Percentiles rank a stretch among this genome's conserved stretches.
Evolutionary conservation across 306 rosid species (phyloP).

Genomic region (Prunus mume): DNA sequence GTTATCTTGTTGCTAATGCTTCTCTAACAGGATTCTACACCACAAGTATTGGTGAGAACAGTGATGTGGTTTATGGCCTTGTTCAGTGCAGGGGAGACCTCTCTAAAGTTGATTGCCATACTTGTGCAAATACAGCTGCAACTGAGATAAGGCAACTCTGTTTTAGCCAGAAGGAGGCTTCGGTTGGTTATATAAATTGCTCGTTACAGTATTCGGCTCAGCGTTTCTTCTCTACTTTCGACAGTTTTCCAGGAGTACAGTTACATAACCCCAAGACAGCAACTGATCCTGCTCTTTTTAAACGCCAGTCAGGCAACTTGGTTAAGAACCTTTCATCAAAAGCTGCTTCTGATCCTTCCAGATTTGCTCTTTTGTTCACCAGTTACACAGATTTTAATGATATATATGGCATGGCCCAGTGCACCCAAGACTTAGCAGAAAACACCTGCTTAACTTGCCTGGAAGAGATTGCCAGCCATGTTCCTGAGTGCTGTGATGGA

Average conservation of each 20-base stretch:
- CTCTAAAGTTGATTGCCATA: conserved; percentile 15
- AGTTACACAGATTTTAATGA: neutral
- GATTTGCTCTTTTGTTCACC: conserved; percentile 10
- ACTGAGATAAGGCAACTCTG: conserved; percentile 14
- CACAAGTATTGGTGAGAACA: conserved; percentile 16
- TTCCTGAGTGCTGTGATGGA: neutral
- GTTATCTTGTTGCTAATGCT: conserved; percentile 21
- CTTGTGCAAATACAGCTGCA: conserved; percentile 24
- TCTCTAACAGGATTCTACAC: conserved; percentile 17
- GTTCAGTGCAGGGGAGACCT: conserved; percentile 27
- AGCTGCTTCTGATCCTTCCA: conserved; percentile 27
- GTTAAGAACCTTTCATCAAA: conserved; percentile 5
- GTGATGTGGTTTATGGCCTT: conserved; percentile 22
- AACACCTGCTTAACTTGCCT: conserved; percentile 32
- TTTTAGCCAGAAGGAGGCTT: conserved; percentile 29
- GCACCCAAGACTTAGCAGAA: conserved; percentile 19
- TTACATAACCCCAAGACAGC: neutral
- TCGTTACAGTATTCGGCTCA: conserved; percentile 18
- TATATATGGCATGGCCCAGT: conserved; percentile 25
- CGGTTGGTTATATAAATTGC: conserved; percentile 10
- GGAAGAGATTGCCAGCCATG: conserved; percentile 4
- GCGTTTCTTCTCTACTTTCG: conserved; percentile 12
- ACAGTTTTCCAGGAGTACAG: neutral
- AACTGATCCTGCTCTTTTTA: conserved; percentile 8
- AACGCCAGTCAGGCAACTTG: conserved; percentile 3